Evolutionary conservation across 2,329 filamentous ascomycete species (phyloP).

Genomic region (Neophaeococcomyces aloes): DNA sequence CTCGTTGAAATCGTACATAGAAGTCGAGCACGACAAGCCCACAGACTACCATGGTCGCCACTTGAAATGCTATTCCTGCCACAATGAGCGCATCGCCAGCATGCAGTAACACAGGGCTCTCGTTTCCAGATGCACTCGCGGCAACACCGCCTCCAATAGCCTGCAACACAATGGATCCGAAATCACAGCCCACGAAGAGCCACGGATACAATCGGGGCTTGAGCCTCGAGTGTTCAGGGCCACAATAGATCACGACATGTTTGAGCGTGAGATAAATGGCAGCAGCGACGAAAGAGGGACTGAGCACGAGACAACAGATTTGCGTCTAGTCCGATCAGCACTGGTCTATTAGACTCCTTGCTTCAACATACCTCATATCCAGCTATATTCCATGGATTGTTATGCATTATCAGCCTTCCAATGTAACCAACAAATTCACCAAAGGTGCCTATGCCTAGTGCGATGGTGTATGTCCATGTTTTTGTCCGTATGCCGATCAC

Average conservation of each 20-base stretch:
- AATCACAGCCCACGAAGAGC: slow-evolving; percentile 51
- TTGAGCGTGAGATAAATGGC: slow-evolving; percentile 48
- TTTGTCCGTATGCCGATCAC: slow-evolving; percentile 40
- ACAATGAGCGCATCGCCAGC: slow-evolving; percentile 48
- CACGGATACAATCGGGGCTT: slow-evolving; percentile 44
- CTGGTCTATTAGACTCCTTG: slow-evolving; percentile 40
- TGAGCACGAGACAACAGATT: slow-evolving; percentile 47
- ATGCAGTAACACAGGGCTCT: slow-evolving; percentile 29
- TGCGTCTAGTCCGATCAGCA: slow-evolving; percentile 28
- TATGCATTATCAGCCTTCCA: slow-evolving; percentile 43
- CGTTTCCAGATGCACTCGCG: slow-evolving; percentile 31
- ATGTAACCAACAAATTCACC: slow-evolving; percentile 48
- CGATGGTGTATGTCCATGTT: slow-evolving; percentile 47
- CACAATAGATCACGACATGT: slow-evolving; percentile 47
- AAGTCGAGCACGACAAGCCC: slow-evolving; percentile 28
- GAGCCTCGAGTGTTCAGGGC: slow-evolving; percentile 38
- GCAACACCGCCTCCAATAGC: slow-evolving; percentile 49
- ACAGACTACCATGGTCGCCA: slow-evolving; percentile 37
- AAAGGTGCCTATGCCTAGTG: slow-evolving; percentile 36
- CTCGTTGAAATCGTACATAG: slow-evolving; percentile 32
- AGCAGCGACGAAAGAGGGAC: slow-evolving; percentile 46
- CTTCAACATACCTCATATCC: slow-evolving; percentile 43
- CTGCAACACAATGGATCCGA: slow-evolving; percentile 49
- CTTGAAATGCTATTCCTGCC: slow-evolving; percentile 48
- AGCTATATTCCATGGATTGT: slow-evolving; percentile 47